A percentile compares a stretch with the other conserved stretches of the same genome.
Evolutionary conservation across 768 basidiomycete species (phyloP).

Genomic region (Daedalea quercina): DNA sequence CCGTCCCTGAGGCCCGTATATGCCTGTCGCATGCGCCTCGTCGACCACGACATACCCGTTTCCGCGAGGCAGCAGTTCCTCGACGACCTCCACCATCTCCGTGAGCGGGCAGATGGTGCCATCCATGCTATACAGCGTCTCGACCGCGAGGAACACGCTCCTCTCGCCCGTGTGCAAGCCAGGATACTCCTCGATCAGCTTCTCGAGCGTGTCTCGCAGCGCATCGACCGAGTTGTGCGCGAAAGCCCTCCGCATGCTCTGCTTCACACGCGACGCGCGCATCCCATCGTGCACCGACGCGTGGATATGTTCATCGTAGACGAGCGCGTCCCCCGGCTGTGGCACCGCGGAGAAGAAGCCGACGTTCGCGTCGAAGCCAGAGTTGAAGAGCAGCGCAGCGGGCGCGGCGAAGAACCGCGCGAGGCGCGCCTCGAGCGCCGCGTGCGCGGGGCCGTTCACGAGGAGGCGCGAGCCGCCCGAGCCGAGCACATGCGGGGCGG

Average conservation of each 20-base stretch:
- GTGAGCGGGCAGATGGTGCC: conserved; percentile 79
- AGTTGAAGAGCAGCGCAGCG: conserved; percentile 49
- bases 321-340: conserved; percentile 65
- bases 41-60: conserved; percentile 80
- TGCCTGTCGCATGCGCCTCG: conserved; percentile 89
- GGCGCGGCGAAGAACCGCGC: conserved; percentile 53
- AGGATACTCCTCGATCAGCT: conserved; percentile 31
- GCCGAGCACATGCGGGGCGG: conserved; percentile 61
- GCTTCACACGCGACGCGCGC: conserved; percentile 43
- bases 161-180: conserved; percentile 31
- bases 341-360: conserved; percentile 81
- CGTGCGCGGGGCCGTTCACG: conserved; percentile 68
- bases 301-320: conserved; percentile 86
- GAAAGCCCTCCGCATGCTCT: conserved; percentile 42
- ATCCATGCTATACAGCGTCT: conserved; percentile 94
- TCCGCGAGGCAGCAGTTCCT: conserved; percentile 50
- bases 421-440: conserved; percentile 64
- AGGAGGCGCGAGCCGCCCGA: conserved; percentile 86
- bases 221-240: conserved; percentile 61
- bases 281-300: conserved; percentile 90
- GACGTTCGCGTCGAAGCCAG: conserved; percentile 77
- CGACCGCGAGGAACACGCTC: conserved; percentile 76
- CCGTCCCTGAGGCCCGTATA: conserved; percentile 74
- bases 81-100: conserved; percentile 57
- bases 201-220: conserved; percentile 38